Evolutionary conservation across 1,284 basidiomycete genomes (phyloP).

Genomic region (Chondrostereum purpureum): DNA sequence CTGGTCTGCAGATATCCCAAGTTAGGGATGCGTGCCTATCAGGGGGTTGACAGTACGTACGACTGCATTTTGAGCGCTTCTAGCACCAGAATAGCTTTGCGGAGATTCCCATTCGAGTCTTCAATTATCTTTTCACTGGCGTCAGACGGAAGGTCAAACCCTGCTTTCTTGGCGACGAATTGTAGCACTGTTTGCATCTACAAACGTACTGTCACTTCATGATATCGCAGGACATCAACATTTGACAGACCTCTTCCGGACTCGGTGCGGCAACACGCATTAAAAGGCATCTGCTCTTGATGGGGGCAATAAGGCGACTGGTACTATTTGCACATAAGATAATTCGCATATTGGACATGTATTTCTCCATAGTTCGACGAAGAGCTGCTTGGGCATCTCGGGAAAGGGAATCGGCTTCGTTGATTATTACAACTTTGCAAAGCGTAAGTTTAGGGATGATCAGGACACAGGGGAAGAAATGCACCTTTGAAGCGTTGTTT

Average conservation of each 20-base stretch:
- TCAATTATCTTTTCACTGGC: slow-evolving; percentile 70
- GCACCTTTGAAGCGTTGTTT: slow-evolving; percentile 95
- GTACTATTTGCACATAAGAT: slow-evolving; percentile 99
- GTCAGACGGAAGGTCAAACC: slow-evolving; percentile 74
- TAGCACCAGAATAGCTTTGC: slow-evolving; percentile 91
- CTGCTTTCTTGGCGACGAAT: slow-evolving; percentile 79
- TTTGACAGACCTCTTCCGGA: slow-evolving; percentile 58
- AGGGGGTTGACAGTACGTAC: slow-evolving; percentile 34
- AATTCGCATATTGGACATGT: slow-evolving; percentile 96
- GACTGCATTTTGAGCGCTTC: slow-evolving; percentile 96
- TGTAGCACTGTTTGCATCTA: slow-evolving; percentile 81
- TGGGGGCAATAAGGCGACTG: slow-evolving; percentile 94
- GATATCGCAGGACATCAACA: slow-evolving; percentile 2
- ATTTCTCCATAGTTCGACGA: slow-evolving; percentile 98
- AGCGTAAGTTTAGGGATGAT: too few species aligned
- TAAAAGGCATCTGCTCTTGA: slow-evolving; percentile 91
- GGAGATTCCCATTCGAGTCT: slow-evolving; percentile 85
- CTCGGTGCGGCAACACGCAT: slow-evolving; percentile 90
- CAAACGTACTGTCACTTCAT: neutral
- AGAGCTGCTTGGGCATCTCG: slow-evolving; percentile 97
- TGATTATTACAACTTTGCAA: slow-evolving; percentile 88
- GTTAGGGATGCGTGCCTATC: slow-evolving; percentile 2
- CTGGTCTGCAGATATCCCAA: slow-evolving; percentile 43
- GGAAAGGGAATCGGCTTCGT: slow-evolving; percentile 92
- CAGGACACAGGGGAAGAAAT: too few species aligned